Percentiles rank a stretch among this genome's conserved stretches.
Conservation (phyloP, 345 rosid genomes). For the Trapa bicornis region DNA sequence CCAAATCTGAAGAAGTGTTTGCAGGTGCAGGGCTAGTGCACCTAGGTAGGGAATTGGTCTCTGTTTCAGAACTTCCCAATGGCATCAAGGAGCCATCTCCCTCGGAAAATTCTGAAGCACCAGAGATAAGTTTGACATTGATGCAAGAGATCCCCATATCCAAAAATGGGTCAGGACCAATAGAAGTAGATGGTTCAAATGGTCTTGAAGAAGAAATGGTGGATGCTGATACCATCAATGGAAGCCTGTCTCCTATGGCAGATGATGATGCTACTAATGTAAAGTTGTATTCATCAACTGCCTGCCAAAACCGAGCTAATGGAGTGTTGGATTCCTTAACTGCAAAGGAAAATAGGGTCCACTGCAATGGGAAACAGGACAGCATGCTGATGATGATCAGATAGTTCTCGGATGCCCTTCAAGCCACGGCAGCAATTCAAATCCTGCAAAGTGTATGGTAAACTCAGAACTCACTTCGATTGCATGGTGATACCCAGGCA, state of each 20-base stretch:
- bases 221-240: constrained; percentile 9
- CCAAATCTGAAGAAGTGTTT: constrained; percentile 15
- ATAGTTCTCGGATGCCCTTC: not conserved
- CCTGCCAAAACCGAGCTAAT: not conserved
- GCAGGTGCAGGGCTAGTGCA: constrained; percentile 7
- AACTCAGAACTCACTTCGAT: not conserved
- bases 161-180: not conserved
- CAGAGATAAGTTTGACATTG: not conserved
- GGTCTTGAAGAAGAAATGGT: constrained; percentile 4
- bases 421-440: not conserved
- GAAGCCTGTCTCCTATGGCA: constrained; percentile 7
- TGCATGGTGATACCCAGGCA: not conserved
- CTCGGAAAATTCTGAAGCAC: not conserved
- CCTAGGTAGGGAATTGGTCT: not conserved
- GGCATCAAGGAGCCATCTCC: not conserved
- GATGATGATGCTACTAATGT: constrained; percentile 8
- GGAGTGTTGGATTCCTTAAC: constrained; percentile 14
- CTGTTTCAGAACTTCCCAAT: not conserved
- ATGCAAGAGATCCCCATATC: no score
- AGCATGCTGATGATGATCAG: not conserved
- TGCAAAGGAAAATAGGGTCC: constrained; percentile 15
- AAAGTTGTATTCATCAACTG: constrained; percentile 2
- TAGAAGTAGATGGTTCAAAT: not conserved
- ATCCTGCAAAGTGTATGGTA: no score
- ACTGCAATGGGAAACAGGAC: not conserved